Evolutionary conservation across 176 grass and related monocot genomes (phyloP).

Genomic region (Panicum miliaceum): DNA sequence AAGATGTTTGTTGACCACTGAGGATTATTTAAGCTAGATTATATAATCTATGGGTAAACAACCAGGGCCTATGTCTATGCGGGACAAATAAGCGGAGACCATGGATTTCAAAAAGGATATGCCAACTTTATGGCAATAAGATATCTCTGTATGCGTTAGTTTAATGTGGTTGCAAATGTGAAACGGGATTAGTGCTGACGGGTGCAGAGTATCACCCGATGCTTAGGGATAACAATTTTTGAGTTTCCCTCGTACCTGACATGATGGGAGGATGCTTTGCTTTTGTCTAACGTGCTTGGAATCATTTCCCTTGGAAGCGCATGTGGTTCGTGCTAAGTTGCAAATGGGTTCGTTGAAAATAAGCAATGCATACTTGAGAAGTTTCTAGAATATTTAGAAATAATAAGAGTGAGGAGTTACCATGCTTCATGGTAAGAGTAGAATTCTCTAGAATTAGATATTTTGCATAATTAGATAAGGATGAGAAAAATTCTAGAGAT

Average conservation of each 20-base stretch:
- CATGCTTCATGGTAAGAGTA: too few species aligned
- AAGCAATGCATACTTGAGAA: too few species aligned
- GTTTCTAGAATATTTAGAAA: too few species aligned
- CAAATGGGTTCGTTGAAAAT: constrained; percentile 7
- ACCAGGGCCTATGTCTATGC: background rate
- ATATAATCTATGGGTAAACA: too few species aligned
- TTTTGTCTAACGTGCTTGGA: constrained; percentile 13
- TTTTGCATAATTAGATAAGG: too few species aligned
- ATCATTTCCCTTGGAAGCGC: constrained; percentile 15
- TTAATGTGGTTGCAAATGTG: constrained; percentile 4
- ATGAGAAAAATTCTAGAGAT: too few species aligned
- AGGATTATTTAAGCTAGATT: too few species aligned
- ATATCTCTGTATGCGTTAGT: background rate
- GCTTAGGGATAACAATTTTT: background rate
- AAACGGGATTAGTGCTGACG: background rate
- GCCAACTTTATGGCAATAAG: background rate
- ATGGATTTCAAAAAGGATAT: background rate
- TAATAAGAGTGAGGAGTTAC: too few species aligned
- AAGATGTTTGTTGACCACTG: too few species aligned
- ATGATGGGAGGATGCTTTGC: background rate
- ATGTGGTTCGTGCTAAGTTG: background rate
- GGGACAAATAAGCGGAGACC: background rate
- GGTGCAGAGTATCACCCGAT: background rate
- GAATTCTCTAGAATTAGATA: too few species aligned
- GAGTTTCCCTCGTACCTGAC: background rate